Conservation (phyloP, 768 basidiomycete genomes). For the Russula olivacea region DNA sequence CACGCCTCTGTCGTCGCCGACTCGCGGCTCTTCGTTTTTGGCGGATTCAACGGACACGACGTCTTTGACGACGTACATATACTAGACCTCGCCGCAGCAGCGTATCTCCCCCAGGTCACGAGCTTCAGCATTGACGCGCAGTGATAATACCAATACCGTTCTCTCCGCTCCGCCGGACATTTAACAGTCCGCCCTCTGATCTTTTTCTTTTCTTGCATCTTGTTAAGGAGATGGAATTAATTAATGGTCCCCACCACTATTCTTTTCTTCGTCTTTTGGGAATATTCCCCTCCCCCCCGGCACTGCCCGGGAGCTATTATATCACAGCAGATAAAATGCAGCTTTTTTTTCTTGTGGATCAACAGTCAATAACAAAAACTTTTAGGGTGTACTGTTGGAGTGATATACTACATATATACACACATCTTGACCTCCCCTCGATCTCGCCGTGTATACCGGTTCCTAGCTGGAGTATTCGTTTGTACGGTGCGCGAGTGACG, state of each 20-base stretch:
- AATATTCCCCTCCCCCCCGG: not conserved
- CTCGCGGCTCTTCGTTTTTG: constrained; percentile 78
- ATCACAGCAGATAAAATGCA: not conserved
- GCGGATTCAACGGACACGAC: constrained; percentile 80
- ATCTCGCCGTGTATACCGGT: not conserved
- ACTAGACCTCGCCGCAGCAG: constrained; percentile 79
- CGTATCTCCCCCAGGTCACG: constrained; percentile 87
- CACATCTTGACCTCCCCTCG: not conserved
- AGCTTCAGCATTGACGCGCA: constrained; percentile 38
- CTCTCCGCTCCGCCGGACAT: not conserved
- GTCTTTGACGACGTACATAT: constrained; percentile 83
- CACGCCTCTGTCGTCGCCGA: constrained; percentile 80
- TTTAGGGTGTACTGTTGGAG: not conserved
- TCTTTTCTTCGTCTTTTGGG: too few relatives aligned
- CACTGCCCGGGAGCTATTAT: not conserved
- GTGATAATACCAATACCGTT: constrained; percentile 1
- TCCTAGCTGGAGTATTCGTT: not conserved
- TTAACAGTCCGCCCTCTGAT: not conserved
- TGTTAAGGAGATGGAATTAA: not conserved
- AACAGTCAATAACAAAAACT: not conserved
- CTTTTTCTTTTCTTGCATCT: not conserved
- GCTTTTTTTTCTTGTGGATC: not conserved
- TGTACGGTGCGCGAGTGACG: not conserved
- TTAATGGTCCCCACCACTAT: not conserved
- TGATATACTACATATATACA: not conserved